A percentile compares a stretch with the other conserved stretches of the same genome.
Conservation (phyloP, 192 early-diverging fungal species). For the Coemansia sp. region DNA sequence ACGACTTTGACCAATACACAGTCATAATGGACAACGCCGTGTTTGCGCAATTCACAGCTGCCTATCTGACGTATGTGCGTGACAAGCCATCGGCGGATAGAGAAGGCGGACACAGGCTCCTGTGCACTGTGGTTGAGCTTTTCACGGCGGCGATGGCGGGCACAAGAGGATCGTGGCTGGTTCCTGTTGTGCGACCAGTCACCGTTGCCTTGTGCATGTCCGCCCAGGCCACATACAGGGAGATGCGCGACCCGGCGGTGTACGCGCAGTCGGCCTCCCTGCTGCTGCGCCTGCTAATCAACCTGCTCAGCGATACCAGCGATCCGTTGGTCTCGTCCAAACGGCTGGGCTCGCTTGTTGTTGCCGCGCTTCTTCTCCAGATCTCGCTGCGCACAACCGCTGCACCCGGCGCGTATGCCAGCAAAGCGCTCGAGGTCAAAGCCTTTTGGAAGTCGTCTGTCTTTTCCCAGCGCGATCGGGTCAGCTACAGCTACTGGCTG, state of each 20-base stretch:
- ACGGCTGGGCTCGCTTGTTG: conserved; percentile 25
- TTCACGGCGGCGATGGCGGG: conserved; percentile 19
- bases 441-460: conserved; percentile 7
- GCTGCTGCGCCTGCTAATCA: conserved; percentile 35
- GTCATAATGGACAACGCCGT: conserved; percentile 18
- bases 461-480: conserved; percentile 31
- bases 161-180: conserved; percentile 35
- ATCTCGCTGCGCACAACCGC: conserved; percentile 44
- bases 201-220: conserved; percentile 33
- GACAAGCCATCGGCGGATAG: conserved; percentile 12
- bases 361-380: conserved; percentile 38
- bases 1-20: conserved; percentile 41
- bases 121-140: conserved; percentile 32
- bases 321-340: conserved; percentile 32
- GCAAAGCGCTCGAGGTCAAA: conserved; percentile 44
- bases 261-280: conserved; percentile 43
- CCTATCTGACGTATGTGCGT: conserved; percentile 41
- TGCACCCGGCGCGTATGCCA: conserved; percentile 44
- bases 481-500: conserved; percentile 47
- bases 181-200: conserved; percentile 29
- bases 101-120: conserved; percentile 15
- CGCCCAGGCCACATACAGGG: conserved; percentile 16
- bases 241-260: conserved; percentile 18
- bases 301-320: conserved; percentile 32
- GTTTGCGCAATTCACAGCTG: conserved; percentile 32